Evolutionary conservation across 495 filamentous ascomycete species (phyloP).

Genomic region (Lasiosphaeria hispida): DNA sequence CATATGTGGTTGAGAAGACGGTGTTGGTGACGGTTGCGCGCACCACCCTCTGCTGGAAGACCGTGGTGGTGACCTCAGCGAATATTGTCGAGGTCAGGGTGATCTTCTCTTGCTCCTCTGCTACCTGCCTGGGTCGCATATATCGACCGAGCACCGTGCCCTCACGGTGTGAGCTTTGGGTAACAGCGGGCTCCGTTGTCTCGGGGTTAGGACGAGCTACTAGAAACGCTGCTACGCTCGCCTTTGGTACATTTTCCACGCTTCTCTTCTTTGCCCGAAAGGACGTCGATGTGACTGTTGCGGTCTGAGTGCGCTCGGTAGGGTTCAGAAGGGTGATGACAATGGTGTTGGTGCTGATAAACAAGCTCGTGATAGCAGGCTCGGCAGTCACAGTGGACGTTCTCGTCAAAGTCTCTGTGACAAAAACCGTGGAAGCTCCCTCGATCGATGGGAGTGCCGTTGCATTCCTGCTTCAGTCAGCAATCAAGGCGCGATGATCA

Average conservation of each 20-base stretch:
- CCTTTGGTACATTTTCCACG: not conserved
- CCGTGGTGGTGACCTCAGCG: slow-evolving; percentile 15
- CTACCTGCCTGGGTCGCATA: not conserved
- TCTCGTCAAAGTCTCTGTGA: slow-evolving; percentile 16
- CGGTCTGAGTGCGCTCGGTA: slow-evolving; percentile 12
- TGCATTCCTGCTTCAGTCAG: not conserved
- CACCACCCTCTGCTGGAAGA: slow-evolving; percentile 2
- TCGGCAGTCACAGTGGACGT: slow-evolving; percentile 14
- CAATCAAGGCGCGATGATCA: not conserved
- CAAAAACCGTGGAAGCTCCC: slow-evolving; percentile 8
- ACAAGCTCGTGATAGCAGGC: slow-evolving; percentile 9
- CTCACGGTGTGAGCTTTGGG: too few species aligned
- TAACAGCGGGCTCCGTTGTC: too few species aligned
- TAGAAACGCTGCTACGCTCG: not conserved
- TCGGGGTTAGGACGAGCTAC: too few species aligned
- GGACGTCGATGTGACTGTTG: slow-evolving; percentile 18
- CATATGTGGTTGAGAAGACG: slow-evolving; percentile 22
- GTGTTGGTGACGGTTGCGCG: slow-evolving; percentile 21
- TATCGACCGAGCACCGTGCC: too few species aligned
- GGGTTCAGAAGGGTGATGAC: slow-evolving; percentile 21
- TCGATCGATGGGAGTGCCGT: not conserved
- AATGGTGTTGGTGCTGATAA: slow-evolving; percentile 15
- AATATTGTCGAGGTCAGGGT: slow-evolving; percentile 21
- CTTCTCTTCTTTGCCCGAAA: not conserved
- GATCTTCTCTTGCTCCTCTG: not conserved